Base-by-base conservation (phyloP, 1,284 basidiomycete species). In the Volvariella surrecta region DNA sequence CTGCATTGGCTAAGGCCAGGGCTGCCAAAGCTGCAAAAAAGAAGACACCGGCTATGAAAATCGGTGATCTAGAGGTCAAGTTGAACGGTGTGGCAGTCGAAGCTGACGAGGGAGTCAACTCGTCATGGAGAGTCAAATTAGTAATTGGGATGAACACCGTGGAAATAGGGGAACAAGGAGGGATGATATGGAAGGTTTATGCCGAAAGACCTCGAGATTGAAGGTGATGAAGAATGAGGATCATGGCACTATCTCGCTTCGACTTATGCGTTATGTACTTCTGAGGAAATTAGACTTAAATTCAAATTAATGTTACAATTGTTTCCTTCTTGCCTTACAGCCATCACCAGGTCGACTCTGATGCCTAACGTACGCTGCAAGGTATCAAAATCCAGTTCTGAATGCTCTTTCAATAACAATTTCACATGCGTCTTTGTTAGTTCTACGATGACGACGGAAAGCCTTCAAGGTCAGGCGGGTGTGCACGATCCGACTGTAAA, bases 111-210 rank as follows among this genome's bases (percentile, higher is more conserved):
- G 68, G 68, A 11, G 54, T 63, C 18, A 35, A n/a, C 15, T 15
- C 66, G 4, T 57, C 68, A 43, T 85, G 82, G 83, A 67, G 69
- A 49, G 58, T 82, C 15, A 67, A 69, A 15, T 56, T 83, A 15
- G 64, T 70, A 2, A 54, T 64, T 4, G 82, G 83, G 3, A 54
- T 62, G 13, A 82, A 74, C 50, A 59, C 74, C 11, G 54, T 86
- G 31, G 82, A 86, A 56, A 60, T 86, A n/a, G 81, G 82, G 15
- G 82, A 83, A 63, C 73, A 72, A 52, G 76, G 71, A 24, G 79
- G 77, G 16, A 56, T 74, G 52, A 59, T 71, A 40, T 85, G 80
- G 83, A 82, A 76, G 57, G 66, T 82, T 31, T 80, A 80, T 59
- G 59, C 76, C 40, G 76, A 83, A 48, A 63, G 74, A 35, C 42